Base-by-base conservation (phyloP, 192 early-diverging fungal species). In the Dispira parvispora region DNA sequence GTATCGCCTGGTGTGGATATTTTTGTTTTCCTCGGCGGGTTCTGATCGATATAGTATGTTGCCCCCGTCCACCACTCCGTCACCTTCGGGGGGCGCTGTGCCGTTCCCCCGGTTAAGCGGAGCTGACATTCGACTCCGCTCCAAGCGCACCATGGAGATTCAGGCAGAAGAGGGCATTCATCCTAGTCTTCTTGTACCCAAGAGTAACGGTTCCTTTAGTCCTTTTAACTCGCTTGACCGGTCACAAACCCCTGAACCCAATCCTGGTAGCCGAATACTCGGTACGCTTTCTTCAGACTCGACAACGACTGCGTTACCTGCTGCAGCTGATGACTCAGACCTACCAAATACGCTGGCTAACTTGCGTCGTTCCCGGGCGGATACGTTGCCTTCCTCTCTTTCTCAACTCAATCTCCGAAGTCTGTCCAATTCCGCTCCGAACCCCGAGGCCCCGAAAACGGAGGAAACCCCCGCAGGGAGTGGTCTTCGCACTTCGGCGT, bases 371-470 rank as follows among this genome's bases (percentile, higher is more conserved):
- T 70, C 75, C 45, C 66, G 75, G 46, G 75, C 75, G 14, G 75
- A 77, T 60, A 77, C 75, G 32, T 47, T 77, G 44, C 75, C 75
- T 12, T 75, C 75, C 63, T 46, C 71, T 20, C 62, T 71, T 50
- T 42, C 53, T 20, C 53, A 67, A 44, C 46, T 62, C 50, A 60
- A 47, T 25, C 56, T 69, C n/a, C 65, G 63, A 20, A 57, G 2
- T 3, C 32, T 13, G n/a, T 28, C 38, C 8, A 27, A 27, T 63
- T 32, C 46, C 10, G 18, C 56, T 63, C 25, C 63, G 67, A 45
- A 42, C 60, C 45, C 68, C 62, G 43, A 56, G 69, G 45, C 62
- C 62, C 49, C 46, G 67, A 27, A 57, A 69, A 1, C 63, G 69
- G 0, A 72, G 62, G 47, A 57, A 71, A 16, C 70, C 68, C 53